Conservation (phyloP, 140 eudicot species). For the Erigeron philadelphicus region DNA sequence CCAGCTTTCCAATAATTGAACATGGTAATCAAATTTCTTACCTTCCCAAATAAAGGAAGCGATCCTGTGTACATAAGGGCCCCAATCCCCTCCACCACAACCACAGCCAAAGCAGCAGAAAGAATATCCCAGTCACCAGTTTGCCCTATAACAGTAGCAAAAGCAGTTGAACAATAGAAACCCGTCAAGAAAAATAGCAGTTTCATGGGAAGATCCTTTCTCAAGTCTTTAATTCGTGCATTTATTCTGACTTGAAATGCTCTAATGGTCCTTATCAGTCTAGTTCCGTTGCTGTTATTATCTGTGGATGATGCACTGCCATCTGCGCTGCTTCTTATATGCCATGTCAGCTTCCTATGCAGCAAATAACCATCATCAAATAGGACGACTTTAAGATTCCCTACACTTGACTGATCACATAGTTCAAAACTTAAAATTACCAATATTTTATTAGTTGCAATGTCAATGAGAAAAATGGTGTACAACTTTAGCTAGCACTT, state of each 20-base stretch:
- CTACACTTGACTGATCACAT: not conserved
- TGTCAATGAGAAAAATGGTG: too few relatives aligned
- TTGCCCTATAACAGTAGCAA: slow-evolving; percentile 85
- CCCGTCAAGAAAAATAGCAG: slow-evolving; percentile 70
- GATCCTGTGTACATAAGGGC: slow-evolving; percentile 73
- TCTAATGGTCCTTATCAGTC: slow-evolving; percentile 53
- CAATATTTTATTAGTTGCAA: too few relatives aligned
- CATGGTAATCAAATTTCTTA: slow-evolving; percentile 45
- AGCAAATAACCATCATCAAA: slow-evolving; percentile 1
- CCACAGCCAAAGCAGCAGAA: slow-evolving; percentile 73
- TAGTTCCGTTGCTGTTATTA: slow-evolving; percentile 40
- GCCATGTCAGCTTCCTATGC: slow-evolving; percentile 58
- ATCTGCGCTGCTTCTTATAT: slow-evolving; percentile 46
- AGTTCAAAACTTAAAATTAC: too few relatives aligned
- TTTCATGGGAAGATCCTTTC: slow-evolving; percentile 55
- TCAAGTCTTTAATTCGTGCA: slow-evolving; percentile 44
- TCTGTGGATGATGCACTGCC: slow-evolving; percentile 44
- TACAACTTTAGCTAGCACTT: too few relatives aligned
- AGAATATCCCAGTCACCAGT: slow-evolving; percentile 96
- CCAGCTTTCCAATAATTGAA: slow-evolving; percentile 86
- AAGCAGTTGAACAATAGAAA: slow-evolving; percentile 79
- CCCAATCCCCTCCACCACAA: slow-evolving; percentile 81
- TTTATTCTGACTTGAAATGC: slow-evolving; percentile 41
- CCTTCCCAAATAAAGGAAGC: slow-evolving; percentile 35
- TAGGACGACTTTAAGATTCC: not conserved